Base-by-base conservation (phyloP, 768 basidiomycete species). In the Suillus bovinus region DNA sequence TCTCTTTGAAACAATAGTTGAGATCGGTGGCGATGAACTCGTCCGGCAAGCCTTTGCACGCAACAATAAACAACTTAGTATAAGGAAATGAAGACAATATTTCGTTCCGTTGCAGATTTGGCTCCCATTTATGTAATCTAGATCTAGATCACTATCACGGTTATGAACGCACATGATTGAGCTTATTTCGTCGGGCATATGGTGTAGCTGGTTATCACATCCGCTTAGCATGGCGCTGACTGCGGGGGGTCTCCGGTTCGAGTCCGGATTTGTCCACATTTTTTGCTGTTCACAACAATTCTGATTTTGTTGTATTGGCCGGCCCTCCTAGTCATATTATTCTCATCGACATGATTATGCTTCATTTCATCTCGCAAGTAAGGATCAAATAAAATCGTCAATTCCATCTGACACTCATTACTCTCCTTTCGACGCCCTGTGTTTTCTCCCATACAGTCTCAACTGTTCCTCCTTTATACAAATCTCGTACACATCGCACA, bases 391-490 rank as follows among this genome's bases (percentile, higher is more conserved):
- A 6, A 13, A 20, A 59, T 55, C 9, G 14, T 44, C 29, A 61
- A 29, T 69, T 27, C 90, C 91, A 92, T 27, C 70, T 63, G 1
- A 92, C 78, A 14, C 79, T 74, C 79, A 93, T 80, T n/a, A 93
- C 83, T 62, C 78, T 84, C 71, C 94, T 81, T 20, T 86, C 87
- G 10, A 96, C 91, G 0, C 94, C 94, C 1, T 72, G 76, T 34
- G 77, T 82, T 64, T 75, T 80, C 69, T 92, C 88, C 83, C 86
- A 88, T 1, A 94, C 83, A 3, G 79, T 82, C 66, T 83, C 79
- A 1, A 87, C 84, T 33, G 64, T 73, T 0, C 84, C 87, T 31
- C 70, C 44, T 49, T 62, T 41, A 6, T 70, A 74, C 20, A 70
- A 66, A 33, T 70, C 74, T 63, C 82, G 75, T 3, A 94, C 82